These are phyloP conservation scores for Plasmopara viticola DNA, from an alignment of 352 stramenopile genomes.

Conservation along the genomic window DNA sequence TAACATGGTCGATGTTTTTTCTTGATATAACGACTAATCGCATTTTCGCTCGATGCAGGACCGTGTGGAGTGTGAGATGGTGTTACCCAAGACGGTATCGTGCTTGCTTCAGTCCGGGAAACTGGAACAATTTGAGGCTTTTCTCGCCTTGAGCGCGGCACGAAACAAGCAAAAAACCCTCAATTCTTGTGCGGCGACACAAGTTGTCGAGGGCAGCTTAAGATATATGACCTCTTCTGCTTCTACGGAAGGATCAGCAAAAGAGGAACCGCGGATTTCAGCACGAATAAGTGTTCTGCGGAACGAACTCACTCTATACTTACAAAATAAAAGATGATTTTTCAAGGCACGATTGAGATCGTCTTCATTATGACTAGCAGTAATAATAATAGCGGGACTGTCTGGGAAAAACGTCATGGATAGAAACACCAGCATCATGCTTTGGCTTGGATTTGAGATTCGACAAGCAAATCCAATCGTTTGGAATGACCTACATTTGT, in stretches of 20 bases:
- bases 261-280: slow-evolving; percentile 11
- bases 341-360: no score
- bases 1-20: background rate
- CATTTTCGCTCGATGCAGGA: slow-evolving; percentile 10
- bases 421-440: no score
- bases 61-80: slow-evolving; percentile 9
- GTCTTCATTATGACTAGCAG: no score
- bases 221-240: slow-evolving; percentile 2
- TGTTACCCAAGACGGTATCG: slow-evolving; percentile 9
- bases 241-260: background rate
- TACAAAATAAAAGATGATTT: no score
- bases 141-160: slow-evolving; percentile 11
- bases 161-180: slow-evolving; percentile 16
- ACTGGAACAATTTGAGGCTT: slow-evolving; percentile 24
- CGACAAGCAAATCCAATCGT: no score
- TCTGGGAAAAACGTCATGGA: no score
- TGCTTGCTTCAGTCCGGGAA: slow-evolving; percentile 27
- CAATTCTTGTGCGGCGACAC: slow-evolving; percentile 8
- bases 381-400: no score
- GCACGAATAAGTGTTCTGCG: slow-evolving; percentile 14
- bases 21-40: background rate
- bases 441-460: no score
- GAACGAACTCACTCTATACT: slow-evolving; percentile 9
- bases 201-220: slow-evolving; percentile 12
- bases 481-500: no score